Percentiles rank a stretch among this genome's conserved stretches.
These are phyloP conservation scores for Taphrina wiesneri DNA, from an alignment of 1,139 yeast species.

Conservation along the genomic window DNA sequence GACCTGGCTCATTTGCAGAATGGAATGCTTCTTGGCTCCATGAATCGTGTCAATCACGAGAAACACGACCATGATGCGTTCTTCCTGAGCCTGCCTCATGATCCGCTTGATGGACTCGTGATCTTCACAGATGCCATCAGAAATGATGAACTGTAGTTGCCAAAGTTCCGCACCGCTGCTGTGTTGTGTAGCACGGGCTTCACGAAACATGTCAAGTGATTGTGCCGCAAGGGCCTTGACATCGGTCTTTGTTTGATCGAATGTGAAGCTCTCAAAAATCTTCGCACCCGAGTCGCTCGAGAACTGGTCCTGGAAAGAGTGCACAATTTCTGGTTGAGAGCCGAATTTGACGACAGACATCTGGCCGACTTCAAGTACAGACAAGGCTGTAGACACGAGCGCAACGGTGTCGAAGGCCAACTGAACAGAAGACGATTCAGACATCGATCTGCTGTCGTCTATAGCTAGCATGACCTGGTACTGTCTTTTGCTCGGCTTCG, in stretches of 20 bases:
- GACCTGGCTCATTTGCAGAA: constrained; percentile 93
- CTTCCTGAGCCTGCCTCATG: constrained; percentile 89
- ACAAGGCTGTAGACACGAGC: constrained; percentile 86
- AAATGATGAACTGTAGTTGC: constrained; percentile 88
- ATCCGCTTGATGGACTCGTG: constrained; percentile 77
- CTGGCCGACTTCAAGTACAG: constrained; percentile 93
- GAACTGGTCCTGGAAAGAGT: constrained; percentile 85
- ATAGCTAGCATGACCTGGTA: constrained; percentile 97
- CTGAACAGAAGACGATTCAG: constrained; percentile 79
- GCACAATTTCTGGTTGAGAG: constrained; percentile 77
- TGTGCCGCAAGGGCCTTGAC: constrained; percentile 69
- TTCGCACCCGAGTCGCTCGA: constrained; percentile 78
- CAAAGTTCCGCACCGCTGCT: constrained; percentile 62
- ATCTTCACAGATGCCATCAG: constrained; percentile 97
- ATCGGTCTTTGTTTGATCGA: constrained; percentile 85
- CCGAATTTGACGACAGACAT: constrained; percentile 90
- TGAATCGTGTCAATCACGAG: constrained; percentile 89
- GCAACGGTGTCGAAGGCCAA: constrained; percentile 95
- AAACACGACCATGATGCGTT: constrained; percentile 90
- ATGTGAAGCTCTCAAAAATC: constrained; percentile 84
- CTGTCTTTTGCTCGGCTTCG: constrained; percentile 95
- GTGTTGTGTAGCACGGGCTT: constrained; percentile 53
- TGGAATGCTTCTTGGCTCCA: constrained; percentile 65
- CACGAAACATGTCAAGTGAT: constrained; percentile 73
- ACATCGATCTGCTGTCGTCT: constrained; percentile 97